These are phyloP conservation scores for Phytophthora idaei DNA, from an alignment of 352 stramenopile species.

Conservation along the genomic window DNA sequence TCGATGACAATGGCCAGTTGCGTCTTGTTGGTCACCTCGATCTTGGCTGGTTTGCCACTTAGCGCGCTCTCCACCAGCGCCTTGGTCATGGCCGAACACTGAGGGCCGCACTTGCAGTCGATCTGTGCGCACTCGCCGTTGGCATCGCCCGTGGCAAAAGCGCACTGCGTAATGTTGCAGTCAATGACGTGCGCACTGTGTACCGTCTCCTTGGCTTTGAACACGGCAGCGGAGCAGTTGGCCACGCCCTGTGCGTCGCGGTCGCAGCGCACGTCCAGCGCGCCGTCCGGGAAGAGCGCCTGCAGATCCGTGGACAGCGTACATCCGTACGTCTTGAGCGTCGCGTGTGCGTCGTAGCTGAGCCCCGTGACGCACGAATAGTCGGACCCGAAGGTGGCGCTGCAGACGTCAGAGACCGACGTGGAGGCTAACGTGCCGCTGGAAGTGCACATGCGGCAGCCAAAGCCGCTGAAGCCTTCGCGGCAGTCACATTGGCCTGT, in stretches of 20 bases:
- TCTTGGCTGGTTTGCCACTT: conserved; percentile 69
- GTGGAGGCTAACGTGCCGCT: conserved; percentile 7
- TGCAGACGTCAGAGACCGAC: conserved; percentile 32
- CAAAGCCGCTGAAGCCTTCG: conserved; percentile 61
- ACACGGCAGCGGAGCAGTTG: conserved; percentile 73
- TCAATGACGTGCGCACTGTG: conserved; percentile 70
- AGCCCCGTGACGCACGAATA: conserved; percentile 56
- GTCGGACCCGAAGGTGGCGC: conserved; percentile 40
- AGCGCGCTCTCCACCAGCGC: conserved; percentile 65
- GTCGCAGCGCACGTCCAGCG: conserved; percentile 67
- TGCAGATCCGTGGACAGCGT: conserved; percentile 58
- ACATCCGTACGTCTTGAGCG: conserved; percentile 76
- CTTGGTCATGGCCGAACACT: conserved; percentile 70
- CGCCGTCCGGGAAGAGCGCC: conserved; percentile 67
- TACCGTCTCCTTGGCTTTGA: conserved; percentile 57
- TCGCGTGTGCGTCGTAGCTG: conserved; percentile 48
- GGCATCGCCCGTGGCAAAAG: conserved; percentile 47
- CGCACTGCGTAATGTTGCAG: conserved; percentile 62
- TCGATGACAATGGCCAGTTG: conserved; percentile 70
- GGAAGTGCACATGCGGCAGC: conserved; percentile 64
- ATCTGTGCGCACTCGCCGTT: conserved; percentile 56
- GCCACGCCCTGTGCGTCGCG: conserved; percentile 33
- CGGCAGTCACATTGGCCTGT: conserved; percentile 63
- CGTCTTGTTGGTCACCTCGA: conserved; percentile 51
- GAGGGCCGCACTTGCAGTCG: conserved; percentile 65